Conservation (phyloP, 2,329 filamentous ascomycete genomes). For the Setomelanomma holmii region DNA sequence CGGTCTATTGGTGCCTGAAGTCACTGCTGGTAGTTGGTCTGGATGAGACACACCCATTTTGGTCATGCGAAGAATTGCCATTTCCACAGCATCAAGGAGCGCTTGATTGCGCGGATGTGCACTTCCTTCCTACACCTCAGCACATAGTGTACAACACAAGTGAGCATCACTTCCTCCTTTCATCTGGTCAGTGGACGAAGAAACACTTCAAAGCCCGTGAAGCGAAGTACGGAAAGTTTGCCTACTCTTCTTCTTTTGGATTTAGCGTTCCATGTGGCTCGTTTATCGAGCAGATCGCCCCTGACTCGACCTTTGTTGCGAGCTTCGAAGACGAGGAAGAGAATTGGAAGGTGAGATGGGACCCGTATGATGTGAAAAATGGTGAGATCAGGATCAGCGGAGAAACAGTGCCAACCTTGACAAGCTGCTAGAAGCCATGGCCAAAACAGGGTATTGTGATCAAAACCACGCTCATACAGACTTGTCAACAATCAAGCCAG, state of each 20-base stretch:
- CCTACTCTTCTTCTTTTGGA: constrained; percentile 55
- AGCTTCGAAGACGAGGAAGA: constrained; percentile 25
- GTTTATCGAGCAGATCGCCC: constrained; percentile 38
- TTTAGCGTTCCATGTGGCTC: constrained; percentile 55
- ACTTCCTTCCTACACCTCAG: constrained; percentile 32
- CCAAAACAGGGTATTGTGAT: constrained; percentile 5
- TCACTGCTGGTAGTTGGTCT: constrained; percentile 52
- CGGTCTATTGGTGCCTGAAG: constrained; percentile 60
- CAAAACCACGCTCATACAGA: constrained; percentile 4
- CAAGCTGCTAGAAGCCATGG: constrained; percentile 22
- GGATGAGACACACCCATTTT: constrained; percentile 49
- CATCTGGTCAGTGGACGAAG: constrained; percentile 15
- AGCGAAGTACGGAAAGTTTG: constrained; percentile 29
- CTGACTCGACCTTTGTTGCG: constrained; percentile 31
- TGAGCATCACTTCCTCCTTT: constrained; percentile 22
- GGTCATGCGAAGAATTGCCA: constrained; percentile 50
- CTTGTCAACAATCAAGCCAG: neutral
- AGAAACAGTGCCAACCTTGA: constrained; percentile 4
- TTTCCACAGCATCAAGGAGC: constrained; percentile 3
- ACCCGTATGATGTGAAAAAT: constrained; percentile 15
- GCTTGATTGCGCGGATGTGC: no score
- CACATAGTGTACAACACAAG: constrained; percentile 52
- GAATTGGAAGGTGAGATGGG: constrained; percentile 29
- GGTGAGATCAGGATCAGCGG: constrained; percentile 1
- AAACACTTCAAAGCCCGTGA: constrained; percentile 23